Conservation (phyloP, 345 rosid genomes). For the Populus ilicifolia region DNA sequence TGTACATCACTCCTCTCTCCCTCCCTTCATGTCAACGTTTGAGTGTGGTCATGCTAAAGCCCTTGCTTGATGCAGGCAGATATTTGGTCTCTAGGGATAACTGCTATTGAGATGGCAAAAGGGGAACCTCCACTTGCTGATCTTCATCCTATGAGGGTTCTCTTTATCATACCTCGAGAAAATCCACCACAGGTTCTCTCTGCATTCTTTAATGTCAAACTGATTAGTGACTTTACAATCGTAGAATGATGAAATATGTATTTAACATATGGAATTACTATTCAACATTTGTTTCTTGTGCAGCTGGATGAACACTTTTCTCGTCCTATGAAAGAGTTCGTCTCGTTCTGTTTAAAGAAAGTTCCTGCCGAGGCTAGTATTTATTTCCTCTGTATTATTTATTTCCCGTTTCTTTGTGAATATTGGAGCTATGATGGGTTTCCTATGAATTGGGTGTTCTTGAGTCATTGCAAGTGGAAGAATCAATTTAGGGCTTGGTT, state of each 20-base stretch:
- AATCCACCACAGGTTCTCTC: slow-evolving; percentile 93
- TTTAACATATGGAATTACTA: neutral
- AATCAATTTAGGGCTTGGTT: neutral
- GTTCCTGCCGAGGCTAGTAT: slow-evolving; percentile 81
- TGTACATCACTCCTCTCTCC: neutral
- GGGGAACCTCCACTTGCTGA: slow-evolving; percentile 99
- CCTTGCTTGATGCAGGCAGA: slow-evolving; percentile 70
- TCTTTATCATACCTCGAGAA: slow-evolving; percentile 98
- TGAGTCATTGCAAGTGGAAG: neutral
- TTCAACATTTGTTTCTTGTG: slow-evolving; percentile 23
- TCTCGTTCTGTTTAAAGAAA: slow-evolving; percentile 86
- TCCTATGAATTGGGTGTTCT: neutral
- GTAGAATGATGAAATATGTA: slow-evolving; percentile 1
- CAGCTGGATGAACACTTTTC: slow-evolving; percentile 99
- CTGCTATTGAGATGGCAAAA: slow-evolving; percentile 98
- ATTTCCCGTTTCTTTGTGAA: neutral
- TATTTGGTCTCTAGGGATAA: slow-evolving; percentile 98
- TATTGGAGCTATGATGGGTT: neutral
- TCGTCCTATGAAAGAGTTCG: slow-evolving; percentile 95
- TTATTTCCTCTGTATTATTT: neutral
- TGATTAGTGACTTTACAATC: slow-evolving; percentile 15
- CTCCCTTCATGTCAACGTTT: neutral
- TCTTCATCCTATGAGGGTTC: slow-evolving; percentile 99
- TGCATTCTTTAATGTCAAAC: slow-evolving; percentile 22
- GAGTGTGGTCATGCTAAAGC: slow-evolving; percentile 14